Evolutionary conservation across 2,329 filamentous ascomycete species (phyloP).

Genomic region (Penicillium polonicum): DNA sequence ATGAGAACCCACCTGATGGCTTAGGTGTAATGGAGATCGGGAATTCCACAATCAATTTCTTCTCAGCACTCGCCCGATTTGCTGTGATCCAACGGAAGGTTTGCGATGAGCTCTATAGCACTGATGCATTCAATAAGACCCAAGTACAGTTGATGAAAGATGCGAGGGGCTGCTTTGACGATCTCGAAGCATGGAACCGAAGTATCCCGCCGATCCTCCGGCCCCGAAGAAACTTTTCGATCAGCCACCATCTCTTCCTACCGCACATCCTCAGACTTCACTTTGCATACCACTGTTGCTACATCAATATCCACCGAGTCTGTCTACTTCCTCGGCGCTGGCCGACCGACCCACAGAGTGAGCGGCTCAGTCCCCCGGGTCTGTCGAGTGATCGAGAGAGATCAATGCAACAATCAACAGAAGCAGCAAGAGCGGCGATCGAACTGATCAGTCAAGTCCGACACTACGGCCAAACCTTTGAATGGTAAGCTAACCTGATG

Average conservation of each 20-base stretch:
- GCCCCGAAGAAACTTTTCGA: conserved; percentile 1
- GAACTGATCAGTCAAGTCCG: conserved; percentile 1
- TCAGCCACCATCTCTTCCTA: conserved; percentile 3
- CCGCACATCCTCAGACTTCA: conserved; percentile 19
- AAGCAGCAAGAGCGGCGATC: conserved; percentile 2
- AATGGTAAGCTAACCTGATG: not conserved
- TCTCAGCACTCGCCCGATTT: conserved; percentile 15
- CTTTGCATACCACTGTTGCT: conserved; percentile 19
- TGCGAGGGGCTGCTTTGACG: conserved; percentile 12
- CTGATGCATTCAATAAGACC: not conserved
- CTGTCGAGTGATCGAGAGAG: not conserved
- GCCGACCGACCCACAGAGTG: not conserved
- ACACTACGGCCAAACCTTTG: not conserved
- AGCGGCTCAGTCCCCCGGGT: not conserved
- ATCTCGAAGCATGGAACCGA: conserved; percentile 14
- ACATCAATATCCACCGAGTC: conserved; percentile 18
- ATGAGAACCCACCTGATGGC: conserved; percentile 7
- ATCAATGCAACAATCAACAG: not conserved
- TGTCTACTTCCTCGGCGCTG: conserved; percentile 8
- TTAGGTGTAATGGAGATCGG: conserved; percentile 12
- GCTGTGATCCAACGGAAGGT: conserved; percentile 15
- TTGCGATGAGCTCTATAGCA: conserved; percentile 14
- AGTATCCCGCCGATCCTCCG: conserved; percentile 4
- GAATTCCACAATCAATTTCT: conserved; percentile 13
- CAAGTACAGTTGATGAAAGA: conserved; percentile 1